Evolutionary conservation across 352 stramenopile genomes (phyloP), one percentile per base, ranked within the genome.

Genomic region (Globisporangium echinulatum): DNA sequence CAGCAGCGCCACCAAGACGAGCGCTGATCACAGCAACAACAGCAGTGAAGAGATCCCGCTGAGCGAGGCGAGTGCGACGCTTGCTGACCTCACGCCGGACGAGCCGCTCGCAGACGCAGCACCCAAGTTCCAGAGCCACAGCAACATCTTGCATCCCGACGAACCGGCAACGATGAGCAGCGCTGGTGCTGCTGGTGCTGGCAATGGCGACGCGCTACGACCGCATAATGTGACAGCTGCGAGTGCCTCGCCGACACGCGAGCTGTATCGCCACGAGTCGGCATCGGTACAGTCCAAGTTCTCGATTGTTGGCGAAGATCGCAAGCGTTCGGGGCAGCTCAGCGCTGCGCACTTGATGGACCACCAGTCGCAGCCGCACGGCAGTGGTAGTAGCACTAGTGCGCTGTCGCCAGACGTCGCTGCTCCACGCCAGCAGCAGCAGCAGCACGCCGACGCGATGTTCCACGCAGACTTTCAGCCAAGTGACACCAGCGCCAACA

Each of bases 1-100:
- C 43, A 13, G 33, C 42, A 33, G 37, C n/a, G 25, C 42, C n/a
- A 53, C 17, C 17, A 19, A 19, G 17, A 19, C 17, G 17, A 19
- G 17, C 17, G 17, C 17, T 19, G 17, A 19, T 19, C 17, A n/a
- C 4, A n/a, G 11, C 5, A 51, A 58, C n/a, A 19, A 39, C 42
- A 54, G 4, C 19, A 33, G 15, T 11, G 51, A 63, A n/a, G 58
- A 63, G 33, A 63, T 63, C 43, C 58, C 50, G 8, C 39, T 63
- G 51, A 63, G 50, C 36, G 58, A 63, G 47, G 58, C 58, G 48
- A 63, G 58, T 8, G 58, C 58, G 19, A 63, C 58, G 11, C 58
- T 63, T 6, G 58, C 58, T 14, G 58, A 54, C 14, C 37, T 63
- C 36, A 58, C 58, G 44, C 58, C 58, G 39, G 58, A 63, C 17